Base-by-base conservation (phyloP, 768 basidiomycete genomes). In the Trametes elegans region DNA sequence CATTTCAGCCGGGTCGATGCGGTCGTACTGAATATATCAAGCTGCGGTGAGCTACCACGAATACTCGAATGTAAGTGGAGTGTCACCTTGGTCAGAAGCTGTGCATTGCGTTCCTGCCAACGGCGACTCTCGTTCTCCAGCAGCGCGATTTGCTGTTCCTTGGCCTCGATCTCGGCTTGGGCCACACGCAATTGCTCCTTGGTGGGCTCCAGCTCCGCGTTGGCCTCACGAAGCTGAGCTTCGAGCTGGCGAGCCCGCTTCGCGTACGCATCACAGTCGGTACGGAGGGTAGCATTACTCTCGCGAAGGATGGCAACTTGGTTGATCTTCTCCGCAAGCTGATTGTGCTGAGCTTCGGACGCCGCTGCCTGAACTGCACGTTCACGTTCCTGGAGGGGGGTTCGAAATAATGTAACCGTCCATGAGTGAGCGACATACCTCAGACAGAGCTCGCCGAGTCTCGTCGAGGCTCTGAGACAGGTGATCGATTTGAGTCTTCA, bases 241-340 rank as follows among this genome's bases (percentile, higher is more conserved):
- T 90, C 88, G 29, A 94, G 74, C 35, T 86, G 84, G 35, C 79
- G 77, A 21, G 84, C 78, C 38, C 84, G 85, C 68, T 85, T 89
- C 23, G 79, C 69, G 58, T 89, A 78, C n/a, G 74, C 76, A 57
- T 91, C 88, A 60, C 79, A 83, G 51, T 94, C 90, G 28, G 85
- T 76, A 53, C 92, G 84, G 0, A 95, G 76, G 1, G 89, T 93
- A 0, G 86, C 84, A 65, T 95, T 95, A 73, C 90, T 93, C 70
- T 95, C 92, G 32, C 91, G 82, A 2, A 94, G 73, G 49, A 95
- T 80, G 52, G 90, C 93, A 57, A 92, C 78, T 60, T 93, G 89
- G 58, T 91, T 89, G 70, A 93, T 93, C 58, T 87, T 79, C 68
- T 93, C 90, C 44, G 94, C 74, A 46, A 94, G 81, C 65, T 93